Evolutionary conservation across 352 stramenopile genomes (phyloP).

Genomic region (Globisporangium viniferum): DNA sequence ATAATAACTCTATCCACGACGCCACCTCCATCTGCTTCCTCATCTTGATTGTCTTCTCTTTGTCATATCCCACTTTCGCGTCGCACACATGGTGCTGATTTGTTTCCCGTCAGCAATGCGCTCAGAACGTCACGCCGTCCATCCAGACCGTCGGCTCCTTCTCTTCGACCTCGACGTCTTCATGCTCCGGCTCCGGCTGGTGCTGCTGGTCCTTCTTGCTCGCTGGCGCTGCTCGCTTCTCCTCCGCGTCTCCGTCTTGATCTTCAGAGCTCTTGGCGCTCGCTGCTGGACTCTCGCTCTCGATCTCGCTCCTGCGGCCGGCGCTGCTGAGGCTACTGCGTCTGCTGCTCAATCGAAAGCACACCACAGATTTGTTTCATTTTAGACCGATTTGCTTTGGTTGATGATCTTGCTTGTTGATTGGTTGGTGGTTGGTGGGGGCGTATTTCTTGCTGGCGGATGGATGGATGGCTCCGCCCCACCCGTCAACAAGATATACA

Average conservation of each 20-base stretch:
- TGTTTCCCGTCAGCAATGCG: neutral
- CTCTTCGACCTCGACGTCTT: conserved; percentile 1
- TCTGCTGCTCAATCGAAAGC: conserved; percentile 11
- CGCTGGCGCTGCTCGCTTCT: neutral
- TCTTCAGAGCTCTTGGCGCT: neutral
- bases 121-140: conserved; percentile 16
- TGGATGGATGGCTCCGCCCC: neutral
- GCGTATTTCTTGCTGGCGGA: neutral
- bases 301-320: neutral
- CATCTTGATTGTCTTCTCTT: neutral
- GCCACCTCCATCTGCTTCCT: neutral
- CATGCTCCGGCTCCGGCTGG: neutral
- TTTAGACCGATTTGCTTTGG: neutral
- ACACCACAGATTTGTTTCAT: neutral
- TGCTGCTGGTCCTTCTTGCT: neutral
- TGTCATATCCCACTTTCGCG: neutral
- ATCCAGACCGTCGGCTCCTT: conserved; percentile 15
- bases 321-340: conserved; percentile 1
- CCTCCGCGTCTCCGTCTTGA: neutral
- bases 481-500: neutral
- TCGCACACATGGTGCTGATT: neutral
- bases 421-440: neutral
- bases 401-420: neutral
- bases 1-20: conserved; percentile 10
- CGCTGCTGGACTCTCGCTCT: neutral